phyloP scores from a whole-genome alignment of 306 rosid species.

The Notholithocarpus densiflorus region DNA sequence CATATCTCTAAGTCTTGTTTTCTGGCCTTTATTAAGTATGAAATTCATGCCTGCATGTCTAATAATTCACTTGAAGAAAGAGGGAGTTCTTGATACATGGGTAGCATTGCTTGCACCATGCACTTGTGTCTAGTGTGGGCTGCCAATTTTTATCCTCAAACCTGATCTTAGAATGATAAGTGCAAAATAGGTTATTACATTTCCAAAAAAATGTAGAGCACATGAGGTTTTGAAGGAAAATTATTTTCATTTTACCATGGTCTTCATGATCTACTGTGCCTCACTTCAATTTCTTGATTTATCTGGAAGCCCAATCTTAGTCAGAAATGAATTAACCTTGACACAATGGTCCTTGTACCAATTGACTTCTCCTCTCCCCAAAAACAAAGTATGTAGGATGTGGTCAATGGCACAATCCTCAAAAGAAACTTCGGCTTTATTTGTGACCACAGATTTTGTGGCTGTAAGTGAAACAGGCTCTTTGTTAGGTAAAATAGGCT shows the following conservation, averaged over 20 bases:
- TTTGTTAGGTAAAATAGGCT: too few relatives aligned
- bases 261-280: neutral
- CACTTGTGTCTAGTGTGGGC: neutral
- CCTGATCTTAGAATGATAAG: neutral
- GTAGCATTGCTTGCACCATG: neutral
- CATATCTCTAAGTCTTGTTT: constrained; percentile 5
- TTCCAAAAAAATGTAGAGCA: neutral
- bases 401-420: too few relatives aligned
- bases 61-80: neutral
- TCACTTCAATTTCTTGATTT: neutral
- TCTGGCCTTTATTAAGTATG: neutral
- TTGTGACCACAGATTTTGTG: too few relatives aligned
- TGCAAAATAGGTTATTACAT: neutral
- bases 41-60: neutral
- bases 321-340: neutral
- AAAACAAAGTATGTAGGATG: neutral
- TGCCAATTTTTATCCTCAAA: neutral
- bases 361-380: neutral
- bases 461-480: too few relatives aligned
- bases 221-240: neutral
- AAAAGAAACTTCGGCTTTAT: too few relatives aligned
- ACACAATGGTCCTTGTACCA: neutral
- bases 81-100: neutral
- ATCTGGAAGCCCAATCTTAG: neutral
- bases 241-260: neutral